Evolutionary conservation across 805 yeast species (phyloP).

Genomic region (Suhomyces sp.): DNA sequence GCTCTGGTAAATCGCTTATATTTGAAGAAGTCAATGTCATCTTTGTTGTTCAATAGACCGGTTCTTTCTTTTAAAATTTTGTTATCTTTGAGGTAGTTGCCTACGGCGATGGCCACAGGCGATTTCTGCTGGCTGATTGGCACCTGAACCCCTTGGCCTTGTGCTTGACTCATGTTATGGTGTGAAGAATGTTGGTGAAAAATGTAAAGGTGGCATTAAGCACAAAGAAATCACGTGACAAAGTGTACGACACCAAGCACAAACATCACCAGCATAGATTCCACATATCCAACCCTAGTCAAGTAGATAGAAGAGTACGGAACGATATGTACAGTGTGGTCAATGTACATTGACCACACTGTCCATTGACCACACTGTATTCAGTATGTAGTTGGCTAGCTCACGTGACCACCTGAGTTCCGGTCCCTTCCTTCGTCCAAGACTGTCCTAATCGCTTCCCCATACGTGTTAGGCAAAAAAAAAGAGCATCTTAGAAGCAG

Average conservation of each 20-base stretch:
- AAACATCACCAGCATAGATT: too few species aligned
- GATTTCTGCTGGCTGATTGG: slow-evolving; percentile 16
- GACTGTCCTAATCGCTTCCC: not conserved
- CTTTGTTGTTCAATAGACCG: slow-evolving; percentile 68
- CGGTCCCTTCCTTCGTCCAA: not conserved
- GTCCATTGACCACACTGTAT: too few species aligned
- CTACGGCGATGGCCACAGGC: slow-evolving; percentile 68
- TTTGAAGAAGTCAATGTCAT: slow-evolving; percentile 79
- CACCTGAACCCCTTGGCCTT: slow-evolving; percentile 7
- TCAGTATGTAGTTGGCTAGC: too few species aligned
- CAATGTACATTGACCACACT: too few species aligned
- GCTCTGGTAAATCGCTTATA: slow-evolving; percentile 82
- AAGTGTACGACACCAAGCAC: too few species aligned
- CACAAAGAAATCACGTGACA: too few species aligned
- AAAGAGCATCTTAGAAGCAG: not conserved
- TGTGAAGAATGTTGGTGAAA: not conserved
- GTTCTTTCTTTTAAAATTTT: slow-evolving; percentile 71
- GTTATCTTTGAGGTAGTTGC: slow-evolving; percentile 66
- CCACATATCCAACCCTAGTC: too few species aligned
- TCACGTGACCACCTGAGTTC: not conserved
- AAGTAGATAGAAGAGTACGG: too few species aligned
- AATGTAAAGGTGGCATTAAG: slow-evolving; percentile 7
- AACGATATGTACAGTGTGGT: too few species aligned
- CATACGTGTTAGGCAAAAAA: not conserved
- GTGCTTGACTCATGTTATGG: not conserved